Conservation (phyloP, 768 basidiomycete species). For the Thelephora ganbajun region DNA sequence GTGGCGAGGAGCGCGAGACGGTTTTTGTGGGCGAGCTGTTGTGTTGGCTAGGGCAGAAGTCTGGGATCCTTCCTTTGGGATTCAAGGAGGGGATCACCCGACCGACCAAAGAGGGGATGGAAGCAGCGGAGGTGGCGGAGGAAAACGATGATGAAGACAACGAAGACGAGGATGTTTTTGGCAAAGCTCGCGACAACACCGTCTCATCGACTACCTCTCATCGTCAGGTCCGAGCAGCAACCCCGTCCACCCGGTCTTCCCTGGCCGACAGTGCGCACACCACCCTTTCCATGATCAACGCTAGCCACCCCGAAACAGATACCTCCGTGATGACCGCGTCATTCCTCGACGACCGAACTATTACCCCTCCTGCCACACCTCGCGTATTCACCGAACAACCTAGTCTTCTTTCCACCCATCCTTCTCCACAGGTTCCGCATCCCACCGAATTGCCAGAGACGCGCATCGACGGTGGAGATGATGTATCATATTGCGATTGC, state of each 20-base stretch:
- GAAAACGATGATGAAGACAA: neutral
- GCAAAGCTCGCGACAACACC: neutral
- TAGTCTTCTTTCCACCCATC: neutral
- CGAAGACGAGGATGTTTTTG: neutral
- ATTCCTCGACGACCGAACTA: conserved; percentile 5
- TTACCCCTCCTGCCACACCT: conserved; percentile 3
- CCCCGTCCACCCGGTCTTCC: conserved; percentile 18
- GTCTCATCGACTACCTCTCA: neutral
- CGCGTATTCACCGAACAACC: conserved; percentile 27
- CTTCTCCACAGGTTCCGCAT: too few relatives aligned
- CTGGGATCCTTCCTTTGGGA: conserved; percentile 19
- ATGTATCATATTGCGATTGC: conserved; percentile 12
- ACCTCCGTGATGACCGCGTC: conserved; percentile 9
- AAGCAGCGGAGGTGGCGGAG: neutral
- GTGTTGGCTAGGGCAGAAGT: conserved; percentile 49
- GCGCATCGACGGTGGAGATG: neutral
- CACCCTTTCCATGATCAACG: conserved; percentile 12
- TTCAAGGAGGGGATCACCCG: too few relatives aligned
- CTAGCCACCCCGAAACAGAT: conserved; percentile 17
- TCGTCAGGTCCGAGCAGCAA: conserved; percentile 15
- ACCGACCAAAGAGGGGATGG: too few relatives aligned
- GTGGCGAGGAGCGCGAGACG: conserved; percentile 54
- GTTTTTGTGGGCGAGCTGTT: conserved; percentile 50
- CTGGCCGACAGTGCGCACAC: conserved; percentile 14
- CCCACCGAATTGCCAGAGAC: neutral